These are phyloP conservation scores for Hordeum pubiflorum DNA, from an alignment of 202 grass and related monocot species.

Conservation along the genomic window DNA sequence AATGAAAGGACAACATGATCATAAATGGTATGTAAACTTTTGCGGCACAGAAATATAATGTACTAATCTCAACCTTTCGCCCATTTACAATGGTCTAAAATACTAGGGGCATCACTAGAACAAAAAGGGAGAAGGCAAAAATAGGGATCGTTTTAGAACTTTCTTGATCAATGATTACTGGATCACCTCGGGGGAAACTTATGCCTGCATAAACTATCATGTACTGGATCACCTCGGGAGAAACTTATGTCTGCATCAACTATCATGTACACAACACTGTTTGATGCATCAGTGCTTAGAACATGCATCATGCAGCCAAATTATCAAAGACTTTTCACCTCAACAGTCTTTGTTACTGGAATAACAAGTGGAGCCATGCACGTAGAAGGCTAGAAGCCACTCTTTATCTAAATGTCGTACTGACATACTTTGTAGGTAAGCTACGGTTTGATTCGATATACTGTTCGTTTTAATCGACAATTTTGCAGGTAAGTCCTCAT, in stretches of 20 bases:
- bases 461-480: not conserved
- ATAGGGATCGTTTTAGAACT: not conserved
- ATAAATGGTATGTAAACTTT: not conserved
- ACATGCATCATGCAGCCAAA: not conserved
- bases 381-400: not conserved
- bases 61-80: not conserved
- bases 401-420: not conserved
- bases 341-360: not conserved
- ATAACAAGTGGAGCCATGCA: not conserved
- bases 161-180: not conserved
- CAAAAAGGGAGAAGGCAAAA: not conserved
- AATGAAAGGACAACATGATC: not conserved
- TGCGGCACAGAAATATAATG: not conserved
- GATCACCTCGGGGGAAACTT: not conserved
- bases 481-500: not conserved
- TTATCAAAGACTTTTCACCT: not conserved
- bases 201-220: not conserved
- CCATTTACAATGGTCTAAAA: not conserved
- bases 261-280: not conserved
- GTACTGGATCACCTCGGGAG: not conserved
- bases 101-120: not conserved
- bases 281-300: not conserved
- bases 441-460: not conserved
- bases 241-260: not conserved
- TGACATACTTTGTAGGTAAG: not conserved